Conservation (phyloP, 331 rosid species). For the Malus hybrid region DNA sequence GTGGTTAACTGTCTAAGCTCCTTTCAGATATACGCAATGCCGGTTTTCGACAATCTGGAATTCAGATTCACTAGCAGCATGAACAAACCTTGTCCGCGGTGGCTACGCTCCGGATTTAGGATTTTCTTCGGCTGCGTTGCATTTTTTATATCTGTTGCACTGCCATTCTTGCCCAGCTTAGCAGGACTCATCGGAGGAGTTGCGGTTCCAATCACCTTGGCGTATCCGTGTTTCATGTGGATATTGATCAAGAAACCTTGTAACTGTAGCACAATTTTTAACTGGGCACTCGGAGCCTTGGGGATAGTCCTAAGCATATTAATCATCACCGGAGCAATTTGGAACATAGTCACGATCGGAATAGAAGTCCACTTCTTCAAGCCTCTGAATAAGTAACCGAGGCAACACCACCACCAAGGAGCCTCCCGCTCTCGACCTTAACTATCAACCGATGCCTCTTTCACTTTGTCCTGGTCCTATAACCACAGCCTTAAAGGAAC, state of each 20-base stretch:
- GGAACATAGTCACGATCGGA: slow-evolving; percentile 47
- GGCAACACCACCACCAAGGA: not conserved
- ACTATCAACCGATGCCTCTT: not conserved
- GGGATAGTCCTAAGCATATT: slow-evolving; percentile 51
- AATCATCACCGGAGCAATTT: slow-evolving; percentile 58
- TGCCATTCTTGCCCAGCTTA: slow-evolving; percentile 68
- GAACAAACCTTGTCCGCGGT: slow-evolving; percentile 54
- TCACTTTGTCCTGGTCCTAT: not conserved
- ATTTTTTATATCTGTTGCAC: slow-evolving; percentile 48
- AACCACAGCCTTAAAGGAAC: not conserved
- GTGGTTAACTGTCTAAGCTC: slow-evolving; percentile 61
- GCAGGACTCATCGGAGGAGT: slow-evolving; percentile 67
- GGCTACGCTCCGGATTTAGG: slow-evolving; percentile 47
- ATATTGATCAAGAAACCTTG: slow-evolving; percentile 42
- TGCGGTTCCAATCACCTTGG: slow-evolving; percentile 64
- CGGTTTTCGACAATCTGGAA: slow-evolving; percentile 69
- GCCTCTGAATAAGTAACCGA: slow-evolving; percentile 36
- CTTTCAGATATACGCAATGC: slow-evolving; percentile 84
- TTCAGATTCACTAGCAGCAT: slow-evolving; percentile 42
- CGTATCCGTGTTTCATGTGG: slow-evolving; percentile 87
- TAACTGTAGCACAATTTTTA: slow-evolving; percentile 28
- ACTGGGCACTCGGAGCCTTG: slow-evolving; percentile 39
- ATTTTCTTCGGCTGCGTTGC: slow-evolving; percentile 56
- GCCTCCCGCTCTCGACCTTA: not conserved
- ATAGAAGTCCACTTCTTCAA: slow-evolving; percentile 55